A percentile compares a stretch with the other conserved stretches of the same genome.
These are phyloP conservation scores for Colletotrichum cuscutae DNA, from an alignment of 2,329 filamentous ascomycete genomes.

Conservation along the genomic window DNA sequence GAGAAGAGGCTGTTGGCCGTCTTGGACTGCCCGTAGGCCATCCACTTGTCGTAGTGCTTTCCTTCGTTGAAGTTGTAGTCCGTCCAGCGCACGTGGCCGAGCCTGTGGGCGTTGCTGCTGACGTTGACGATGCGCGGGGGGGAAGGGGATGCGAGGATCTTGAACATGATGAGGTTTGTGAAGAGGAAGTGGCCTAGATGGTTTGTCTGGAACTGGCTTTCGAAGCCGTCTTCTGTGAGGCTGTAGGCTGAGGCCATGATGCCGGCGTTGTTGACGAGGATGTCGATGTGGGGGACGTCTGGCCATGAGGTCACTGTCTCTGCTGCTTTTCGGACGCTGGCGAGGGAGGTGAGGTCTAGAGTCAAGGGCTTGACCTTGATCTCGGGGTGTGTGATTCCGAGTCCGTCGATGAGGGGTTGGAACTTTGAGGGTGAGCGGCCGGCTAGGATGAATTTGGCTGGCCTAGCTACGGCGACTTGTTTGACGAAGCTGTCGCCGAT, in stretches of 20 bases:
- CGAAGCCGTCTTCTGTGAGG: conserved; percentile 49
- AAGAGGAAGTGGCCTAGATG: conserved; percentile 52
- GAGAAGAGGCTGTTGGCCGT: conserved; percentile 41
- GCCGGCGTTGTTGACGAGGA: conserved; percentile 55
- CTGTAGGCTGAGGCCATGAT: conserved; percentile 50
- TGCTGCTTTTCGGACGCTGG: conserved; percentile 51
- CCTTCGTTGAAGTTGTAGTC: conserved; percentile 53
- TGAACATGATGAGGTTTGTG: conserved; percentile 50
- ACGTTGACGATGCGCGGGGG: conserved; percentile 54
- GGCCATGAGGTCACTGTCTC: conserved; percentile 45
- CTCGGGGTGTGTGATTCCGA: conserved; percentile 44
- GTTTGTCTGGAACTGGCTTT: conserved; percentile 49
- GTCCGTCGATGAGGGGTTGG: conserved; percentile 46
- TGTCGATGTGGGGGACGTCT: conserved; percentile 48
- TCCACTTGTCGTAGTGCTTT: conserved; percentile 38
- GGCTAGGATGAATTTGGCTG: conserved; percentile 55
- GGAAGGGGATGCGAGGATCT: conserved; percentile 38
- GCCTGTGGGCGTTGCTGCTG: conserved; percentile 54
- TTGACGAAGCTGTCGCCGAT: conserved; percentile 51
- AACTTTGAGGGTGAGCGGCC: conserved; percentile 55
- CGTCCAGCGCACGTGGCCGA: conserved; percentile 52
- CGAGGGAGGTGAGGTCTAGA: conserved; percentile 52
- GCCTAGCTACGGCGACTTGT: conserved; percentile 48
- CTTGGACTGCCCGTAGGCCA: conserved; percentile 42
- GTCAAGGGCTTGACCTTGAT: conserved; percentile 47